Percentiles rank a stretch among this genome's conserved stretches.
phyloP scores from a whole-genome alignment of 2,329 filamentous ascomycete genomes.

The Stemphylium lycopersici region DNA sequence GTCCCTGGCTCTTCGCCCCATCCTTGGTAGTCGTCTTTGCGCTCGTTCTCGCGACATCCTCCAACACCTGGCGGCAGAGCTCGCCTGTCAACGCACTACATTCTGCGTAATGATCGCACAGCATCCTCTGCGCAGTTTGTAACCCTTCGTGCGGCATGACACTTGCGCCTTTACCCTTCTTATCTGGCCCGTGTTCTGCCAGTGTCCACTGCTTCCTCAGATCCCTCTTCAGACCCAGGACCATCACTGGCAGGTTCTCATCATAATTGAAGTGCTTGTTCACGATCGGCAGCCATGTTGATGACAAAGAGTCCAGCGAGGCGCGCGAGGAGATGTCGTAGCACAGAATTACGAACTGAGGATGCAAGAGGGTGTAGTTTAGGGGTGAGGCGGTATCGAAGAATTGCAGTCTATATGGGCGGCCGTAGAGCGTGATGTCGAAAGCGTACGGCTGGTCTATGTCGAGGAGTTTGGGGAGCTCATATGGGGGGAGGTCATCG shows the following conservation, averaged over 20 bases:
- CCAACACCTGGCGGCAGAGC: slow-evolving; percentile 64
- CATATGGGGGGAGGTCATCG: slow-evolving; percentile 41
- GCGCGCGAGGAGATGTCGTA: slow-evolving; percentile 63
- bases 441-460: slow-evolving; percentile 65
- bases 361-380: slow-evolving; percentile 62
- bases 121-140: slow-evolving; percentile 62
- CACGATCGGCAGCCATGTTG: slow-evolving; percentile 52
- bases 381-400: slow-evolving; percentile 63
- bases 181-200: slow-evolving; percentile 45
- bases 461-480: slow-evolving; percentile 57
- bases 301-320: slow-evolving; percentile 57
- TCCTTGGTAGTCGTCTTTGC: slow-evolving; percentile 63
- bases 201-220: slow-evolving; percentile 54
- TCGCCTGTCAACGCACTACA: slow-evolving; percentile 67
- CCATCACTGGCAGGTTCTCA: slow-evolving; percentile 61
- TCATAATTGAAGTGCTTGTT: slow-evolving; percentile 61
- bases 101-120: slow-evolving; percentile 67
- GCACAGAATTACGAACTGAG: slow-evolving; percentile 63
- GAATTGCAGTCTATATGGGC: slow-evolving; percentile 61
- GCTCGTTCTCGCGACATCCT: slow-evolving; percentile 64
- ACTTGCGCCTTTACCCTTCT: slow-evolving; percentile 45
- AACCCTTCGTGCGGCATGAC: slow-evolving; percentile 60
- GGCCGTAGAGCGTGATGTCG: slow-evolving; percentile 63
- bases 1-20: slow-evolving; percentile 56
- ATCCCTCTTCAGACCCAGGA: slow-evolving; percentile 66